phyloP scores from a whole-genome alignment of 129 eudicot genomes.

The Artemisia argyi region DNA sequence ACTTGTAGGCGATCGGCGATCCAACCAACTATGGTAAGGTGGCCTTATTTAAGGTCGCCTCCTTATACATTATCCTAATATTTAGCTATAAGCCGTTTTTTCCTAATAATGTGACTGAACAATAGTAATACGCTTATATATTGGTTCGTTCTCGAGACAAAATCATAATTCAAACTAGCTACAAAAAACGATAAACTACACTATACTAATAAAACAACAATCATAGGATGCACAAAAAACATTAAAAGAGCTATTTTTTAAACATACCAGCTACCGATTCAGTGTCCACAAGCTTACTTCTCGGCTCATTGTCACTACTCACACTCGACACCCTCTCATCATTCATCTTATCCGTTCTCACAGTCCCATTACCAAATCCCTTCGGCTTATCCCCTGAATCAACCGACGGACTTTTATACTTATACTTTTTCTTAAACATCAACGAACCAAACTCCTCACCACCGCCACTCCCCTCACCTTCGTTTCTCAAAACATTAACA shows the following conservation, averaged over 20 bases:
- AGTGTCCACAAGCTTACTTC: neutral
- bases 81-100: neutral
- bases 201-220: conserved; percentile 9
- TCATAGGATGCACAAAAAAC: neutral
- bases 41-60: no score
- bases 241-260: conserved; percentile 18
- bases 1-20: no score
- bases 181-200: conserved; percentile 5
- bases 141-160: no score
- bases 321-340: conserved; percentile 21
- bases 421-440: conserved; percentile 57
- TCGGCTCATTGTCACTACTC: neutral
- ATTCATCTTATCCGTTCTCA: conserved; percentile 14
- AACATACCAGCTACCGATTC: conserved; percentile 31
- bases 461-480: conserved; percentile 9
- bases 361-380: conserved; percentile 36
- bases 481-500: conserved; percentile 21
- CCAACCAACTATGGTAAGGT: no score
- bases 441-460: conserved; percentile 38
- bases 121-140: neutral
- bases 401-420: conserved; percentile 33
- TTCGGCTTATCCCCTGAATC: conserved; percentile 50
- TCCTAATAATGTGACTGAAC: no score
- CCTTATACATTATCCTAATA: no score
- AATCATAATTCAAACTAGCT: neutral